Evolutionary conservation across 129 eudicot genomes (phyloP), one percentile per base, ranked within the genome.

Genomic region (Flaveria bidentis): DNA sequence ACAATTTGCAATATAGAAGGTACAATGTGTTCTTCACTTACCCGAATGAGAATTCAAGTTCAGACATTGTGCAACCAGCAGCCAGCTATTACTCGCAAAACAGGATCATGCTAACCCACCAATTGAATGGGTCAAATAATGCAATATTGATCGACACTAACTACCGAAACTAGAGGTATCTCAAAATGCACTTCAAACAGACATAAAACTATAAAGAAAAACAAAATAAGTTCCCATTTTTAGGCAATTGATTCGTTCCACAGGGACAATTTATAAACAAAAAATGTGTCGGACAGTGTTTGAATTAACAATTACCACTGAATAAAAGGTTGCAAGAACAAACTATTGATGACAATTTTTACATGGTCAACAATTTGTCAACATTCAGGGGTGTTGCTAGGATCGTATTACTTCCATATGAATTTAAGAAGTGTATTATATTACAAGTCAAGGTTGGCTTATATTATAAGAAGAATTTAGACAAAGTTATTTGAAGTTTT

Each of bases 21-120:
- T 77, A 77, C 81, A 49, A 52, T 60, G 30, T 3, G 22, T 33
- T 33, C 39, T 58, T 77, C 81, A 16, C 25, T 69, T 72, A 62
- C 80, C 51, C 4, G 53, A 49, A 49, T 49, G 53, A 49, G 53
- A 49, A 13, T 50, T 49, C 47, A 60, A 2, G n/a, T 13, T 50
- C 73, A 47, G n/a, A 52, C 36, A 23, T 49, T 17, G 80, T 49
- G 64, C 64, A 75, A 75, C 51, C 33, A 49, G 72, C 23, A 75
- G 63, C 51, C 33, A 49, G 72, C 23, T 28, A 63, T 57, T 12
- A 55, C 67, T 55, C 55, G 76, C 67, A 72, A 39, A 30, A 17
- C 6, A 3, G 20, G 67, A 73, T 5, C 41, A 42, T 71, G 45
- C 45, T 39, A 18, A 72, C 76, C 53, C 22, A 42, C 69, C 39